Percentiles rank a stretch among this genome's conserved stretches.
These are phyloP conservation scores for Penicillium atrosanguineum DNA, from an alignment of 495 filamentous ascomycete genomes.

Conservation along the genomic window DNA sequence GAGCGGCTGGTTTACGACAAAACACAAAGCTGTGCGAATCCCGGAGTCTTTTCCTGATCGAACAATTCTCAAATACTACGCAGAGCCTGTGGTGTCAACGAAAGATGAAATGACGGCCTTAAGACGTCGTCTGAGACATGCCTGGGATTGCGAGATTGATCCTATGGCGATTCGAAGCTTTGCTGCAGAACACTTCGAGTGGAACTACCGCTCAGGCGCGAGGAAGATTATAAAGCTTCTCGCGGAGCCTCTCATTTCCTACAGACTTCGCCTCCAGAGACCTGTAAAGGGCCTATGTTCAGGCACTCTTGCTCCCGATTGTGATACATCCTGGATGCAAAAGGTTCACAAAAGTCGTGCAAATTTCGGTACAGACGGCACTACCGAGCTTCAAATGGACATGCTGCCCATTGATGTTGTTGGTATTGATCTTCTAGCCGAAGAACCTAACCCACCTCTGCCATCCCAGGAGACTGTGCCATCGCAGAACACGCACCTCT, in stretches of 20 bases:
- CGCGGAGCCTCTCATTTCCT: slow-evolving; percentile 72
- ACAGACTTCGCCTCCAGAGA: slow-evolving; percentile 51
- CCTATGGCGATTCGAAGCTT: slow-evolving; percentile 66
- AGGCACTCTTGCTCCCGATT: slow-evolving; percentile 28
- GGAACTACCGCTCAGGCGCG: slow-evolving; percentile 74
- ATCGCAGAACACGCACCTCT: slow-evolving; percentile 6
- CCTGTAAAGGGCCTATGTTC: slow-evolving; percentile 21
- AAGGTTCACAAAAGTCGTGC: slow-evolving; percentile 63
- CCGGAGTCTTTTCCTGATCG: slow-evolving; percentile 79
- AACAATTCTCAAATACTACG: slow-evolving; percentile 81
- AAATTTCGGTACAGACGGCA: slow-evolving; percentile 71
- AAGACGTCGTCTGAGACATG: slow-evolving; percentile 40
- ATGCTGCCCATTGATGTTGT: slow-evolving; percentile 77
- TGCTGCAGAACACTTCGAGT: slow-evolving; percentile 77
- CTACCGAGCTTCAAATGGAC: slow-evolving; percentile 72
- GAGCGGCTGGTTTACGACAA: slow-evolving; percentile 73
- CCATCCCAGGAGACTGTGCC: slow-evolving; percentile 30
- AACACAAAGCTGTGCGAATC: slow-evolving; percentile 68
- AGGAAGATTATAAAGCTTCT: slow-evolving; percentile 80
- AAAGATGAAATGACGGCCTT: slow-evolving; percentile 58
- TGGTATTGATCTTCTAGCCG: slow-evolving; percentile 66
- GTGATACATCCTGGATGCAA: slow-evolving; percentile 40
- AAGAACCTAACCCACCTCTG: slow-evolving; percentile 58
- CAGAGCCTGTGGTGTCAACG: slow-evolving; percentile 73
- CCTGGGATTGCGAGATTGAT: slow-evolving; percentile 66